phyloP scores from a whole-genome alignment of 1,139 yeast species.

The Taiozyma sp. region DNA sequence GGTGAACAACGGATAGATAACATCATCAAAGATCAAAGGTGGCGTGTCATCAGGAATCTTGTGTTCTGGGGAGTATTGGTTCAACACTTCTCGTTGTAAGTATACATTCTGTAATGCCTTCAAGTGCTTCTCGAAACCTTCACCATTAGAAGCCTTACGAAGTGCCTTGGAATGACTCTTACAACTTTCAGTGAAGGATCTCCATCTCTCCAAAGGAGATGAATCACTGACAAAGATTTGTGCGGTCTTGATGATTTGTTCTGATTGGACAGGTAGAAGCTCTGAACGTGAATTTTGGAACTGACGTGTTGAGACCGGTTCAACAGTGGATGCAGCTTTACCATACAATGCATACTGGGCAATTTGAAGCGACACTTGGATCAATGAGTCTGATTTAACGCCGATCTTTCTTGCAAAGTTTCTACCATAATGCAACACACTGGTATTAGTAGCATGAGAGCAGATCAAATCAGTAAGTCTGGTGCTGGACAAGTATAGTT shows the following conservation, averaged over 20 bases:
- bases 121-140: conserved; percentile 69
- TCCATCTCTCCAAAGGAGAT: conserved; percentile 42
- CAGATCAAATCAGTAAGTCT: conserved; percentile 70
- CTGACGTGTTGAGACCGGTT: conserved; percentile 68
- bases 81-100: conserved; percentile 37
- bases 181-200: conserved; percentile 47
- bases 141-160: conserved; percentile 51
- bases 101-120: conserved; percentile 55
- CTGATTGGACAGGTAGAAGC: conserved; percentile 59
- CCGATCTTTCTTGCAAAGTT: conserved; percentile 47
- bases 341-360: conserved; percentile 75
- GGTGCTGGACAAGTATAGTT: conserved; percentile 63
- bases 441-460: conserved; percentile 58
- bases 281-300: conserved; percentile 69
- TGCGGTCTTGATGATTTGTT: conserved; percentile 46
- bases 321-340: conserved; percentile 58
- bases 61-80: conserved; percentile 36
- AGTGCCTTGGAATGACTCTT: conserved; percentile 45
- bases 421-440: conserved; percentile 36
- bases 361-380: conserved; percentile 65
- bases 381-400: conserved; percentile 59
- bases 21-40: conserved; percentile 23
- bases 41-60: conserved; percentile 19
- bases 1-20: conserved; percentile 41
- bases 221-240: conserved; percentile 57